Conservation (phyloP, 768 basidiomycete genomes). For the Hygrocybe coccinea region DNA sequence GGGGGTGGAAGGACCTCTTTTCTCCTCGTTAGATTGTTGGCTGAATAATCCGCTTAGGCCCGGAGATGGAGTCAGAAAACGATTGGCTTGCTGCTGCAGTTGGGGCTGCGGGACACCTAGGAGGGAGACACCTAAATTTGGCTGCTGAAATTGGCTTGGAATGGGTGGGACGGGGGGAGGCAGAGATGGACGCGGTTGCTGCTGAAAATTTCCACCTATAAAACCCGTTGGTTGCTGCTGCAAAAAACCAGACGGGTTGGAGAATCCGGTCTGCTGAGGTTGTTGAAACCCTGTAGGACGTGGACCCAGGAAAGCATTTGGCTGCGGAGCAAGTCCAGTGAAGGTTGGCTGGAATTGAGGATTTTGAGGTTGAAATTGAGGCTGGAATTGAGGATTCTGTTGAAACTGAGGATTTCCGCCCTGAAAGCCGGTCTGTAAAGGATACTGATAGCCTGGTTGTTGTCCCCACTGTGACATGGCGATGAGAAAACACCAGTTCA, state of each 20-base stretch:
- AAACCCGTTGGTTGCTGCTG: constrained; percentile 55
- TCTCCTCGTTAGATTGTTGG: constrained; percentile 78
- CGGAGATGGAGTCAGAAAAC: constrained; percentile 57
- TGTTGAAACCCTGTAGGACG: constrained; percentile 46
- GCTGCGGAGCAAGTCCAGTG: constrained; percentile 53
- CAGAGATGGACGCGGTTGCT: constrained; percentile 44
- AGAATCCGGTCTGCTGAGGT: constrained; percentile 57
- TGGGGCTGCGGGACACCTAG: constrained; percentile 38
- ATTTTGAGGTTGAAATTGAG: constrained; percentile 41
- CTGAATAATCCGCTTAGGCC: constrained; percentile 46
- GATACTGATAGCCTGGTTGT: constrained; percentile 67
- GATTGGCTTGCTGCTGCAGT: constrained; percentile 38
- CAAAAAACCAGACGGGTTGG: constrained; percentile 33
- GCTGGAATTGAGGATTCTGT: constrained; percentile 43
- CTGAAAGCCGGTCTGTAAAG: constrained; percentile 67
- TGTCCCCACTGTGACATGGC: constrained; percentile 71
- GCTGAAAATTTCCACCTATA: constrained; percentile 37
- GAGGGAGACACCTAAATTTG: constrained; percentile 38
- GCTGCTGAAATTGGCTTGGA: constrained; percentile 57
- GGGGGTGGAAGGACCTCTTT: constrained; percentile 51
- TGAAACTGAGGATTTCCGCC: constrained; percentile 37
- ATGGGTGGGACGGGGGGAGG: constrained; percentile 64
- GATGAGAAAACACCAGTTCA: neutral
- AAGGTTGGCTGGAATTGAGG: constrained; percentile 36
- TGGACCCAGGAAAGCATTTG: constrained; percentile 51